Evolutionary conservation across 2,329 filamentous ascomycete species (phyloP).

Genomic region (Trichoderma oligosporum): DNA sequence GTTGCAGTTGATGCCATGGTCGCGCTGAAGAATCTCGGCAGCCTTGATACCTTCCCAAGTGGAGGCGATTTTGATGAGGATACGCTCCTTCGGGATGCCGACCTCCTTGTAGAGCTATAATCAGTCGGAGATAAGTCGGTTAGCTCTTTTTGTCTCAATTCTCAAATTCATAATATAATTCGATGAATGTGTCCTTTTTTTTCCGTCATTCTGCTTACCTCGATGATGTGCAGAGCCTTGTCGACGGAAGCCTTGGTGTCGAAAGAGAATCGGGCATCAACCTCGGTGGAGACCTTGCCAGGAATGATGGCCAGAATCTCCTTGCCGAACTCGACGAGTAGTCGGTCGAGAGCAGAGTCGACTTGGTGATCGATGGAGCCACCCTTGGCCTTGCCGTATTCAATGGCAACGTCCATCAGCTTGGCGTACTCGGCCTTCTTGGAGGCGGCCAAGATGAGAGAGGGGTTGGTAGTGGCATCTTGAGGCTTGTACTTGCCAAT

Average conservation of each 20-base stretch:
- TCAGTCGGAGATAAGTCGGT: neutral
- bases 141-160: slow-evolving; percentile 16
- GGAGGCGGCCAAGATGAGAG: slow-evolving; percentile 93
- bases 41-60: slow-evolving; percentile 99
- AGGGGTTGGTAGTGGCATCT: slow-evolving; percentile 99
- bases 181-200: too few species aligned
- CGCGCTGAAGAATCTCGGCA: slow-evolving; percentile 89
- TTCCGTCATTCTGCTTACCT: too few species aligned
- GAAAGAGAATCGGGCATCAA: slow-evolving; percentile 94
- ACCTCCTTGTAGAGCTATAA: slow-evolving; percentile 84
- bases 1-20: slow-evolving; percentile 98
- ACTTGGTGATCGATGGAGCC: slow-evolving; percentile 73
- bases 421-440: slow-evolving; percentile 97
- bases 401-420: slow-evolving; percentile 81
- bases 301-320: slow-evolving; percentile 96
- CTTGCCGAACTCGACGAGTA: slow-evolving; percentile 96
- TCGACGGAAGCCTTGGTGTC: slow-evolving; percentile 86
- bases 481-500: slow-evolving; percentile 99
- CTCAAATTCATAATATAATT: too few species aligned
- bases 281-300: slow-evolving; percentile 98
- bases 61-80: slow-evolving; percentile 98
- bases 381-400: slow-evolving; percentile 76
- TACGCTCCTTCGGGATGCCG: slow-evolving; percentile 87
- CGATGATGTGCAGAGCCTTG: slow-evolving; percentile 96
- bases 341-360: slow-evolving; percentile 83